Evolutionary conservation across 1,139 yeast genomes (phyloP).

Genomic region (Insectozyma bohioensis): DNA sequence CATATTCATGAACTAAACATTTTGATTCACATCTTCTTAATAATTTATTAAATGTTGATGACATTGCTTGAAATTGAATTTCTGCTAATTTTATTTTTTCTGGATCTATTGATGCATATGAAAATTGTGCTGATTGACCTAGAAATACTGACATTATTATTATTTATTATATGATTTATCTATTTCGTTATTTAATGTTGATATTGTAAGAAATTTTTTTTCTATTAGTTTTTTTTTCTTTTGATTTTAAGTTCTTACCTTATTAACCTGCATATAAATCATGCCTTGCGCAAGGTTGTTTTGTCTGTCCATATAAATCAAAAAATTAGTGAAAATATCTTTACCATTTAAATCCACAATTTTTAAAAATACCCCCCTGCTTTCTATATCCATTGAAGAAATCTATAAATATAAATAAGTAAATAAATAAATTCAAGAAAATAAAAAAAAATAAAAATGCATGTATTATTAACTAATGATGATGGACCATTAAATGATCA

Average conservation of each 20-base stretch:
- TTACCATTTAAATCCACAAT: too few relatives aligned
- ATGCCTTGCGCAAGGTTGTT: too few relatives aligned
- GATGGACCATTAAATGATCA: slow-evolving; percentile 89
- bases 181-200: not conserved
- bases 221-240: slow-evolving; percentile 1
- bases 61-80: slow-evolving; percentile 73
- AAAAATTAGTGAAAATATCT: too few relatives aligned
- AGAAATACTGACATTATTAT: slow-evolving; percentile 63
- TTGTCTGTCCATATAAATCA: too few relatives aligned
- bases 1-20: slow-evolving; percentile 73
- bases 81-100: slow-evolving; percentile 70
- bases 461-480: slow-evolving; percentile 72
- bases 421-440: too few relatives aligned
- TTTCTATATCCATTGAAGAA: too few relatives aligned
- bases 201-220: slow-evolving; percentile 3
- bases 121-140: slow-evolving; percentile 43
- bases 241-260: not conserved
- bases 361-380: too few relatives aligned
- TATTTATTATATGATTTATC: not conserved
- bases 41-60: slow-evolving; percentile 62
- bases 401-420: too few relatives aligned
- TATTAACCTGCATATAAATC: too few relatives aligned
- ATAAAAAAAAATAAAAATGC: slow-evolving; percentile 39
- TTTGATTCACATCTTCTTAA: slow-evolving; percentile 60
- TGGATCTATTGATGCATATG: slow-evolving; percentile 53